Evolutionary conservation across 495 filamentous ascomycete genomes (phyloP).

Genomic region (Annulohypoxylon moriforme): DNA sequence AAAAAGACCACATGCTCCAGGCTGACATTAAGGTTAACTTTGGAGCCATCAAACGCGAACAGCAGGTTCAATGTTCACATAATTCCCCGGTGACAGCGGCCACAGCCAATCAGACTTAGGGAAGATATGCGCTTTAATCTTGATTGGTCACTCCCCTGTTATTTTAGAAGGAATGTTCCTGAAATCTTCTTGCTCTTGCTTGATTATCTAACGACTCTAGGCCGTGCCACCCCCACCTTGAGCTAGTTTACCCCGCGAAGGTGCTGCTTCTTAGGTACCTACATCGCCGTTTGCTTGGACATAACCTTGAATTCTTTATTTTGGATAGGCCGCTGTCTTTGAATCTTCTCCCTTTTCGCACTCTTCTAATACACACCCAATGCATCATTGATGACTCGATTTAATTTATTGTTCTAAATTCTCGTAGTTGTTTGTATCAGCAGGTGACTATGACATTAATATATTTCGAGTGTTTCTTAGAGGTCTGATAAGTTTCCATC

Average conservation of each 20-base stretch:
- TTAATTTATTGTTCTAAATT: neutral
- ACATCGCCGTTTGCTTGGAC: neutral
- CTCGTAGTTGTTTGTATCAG: neutral
- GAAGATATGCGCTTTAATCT: neutral
- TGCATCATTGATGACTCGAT: neutral
- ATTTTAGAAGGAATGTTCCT: neutral
- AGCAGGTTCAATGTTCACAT: constrained; percentile 2
- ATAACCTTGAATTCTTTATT: neutral
- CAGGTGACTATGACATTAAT: neutral
- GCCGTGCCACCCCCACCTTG: neutral
- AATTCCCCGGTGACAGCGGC: neutral
- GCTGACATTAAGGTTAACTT: constrained; percentile 4
- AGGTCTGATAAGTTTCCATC: neutral
- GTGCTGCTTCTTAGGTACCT: neutral
- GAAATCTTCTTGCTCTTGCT: neutral
- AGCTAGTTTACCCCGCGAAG: constrained; percentile 4
- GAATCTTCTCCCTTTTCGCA: neutral
- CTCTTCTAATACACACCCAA: neutral
- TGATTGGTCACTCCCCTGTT: neutral
- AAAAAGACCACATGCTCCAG: neutral
- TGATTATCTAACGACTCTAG: neutral
- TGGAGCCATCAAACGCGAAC: neutral
- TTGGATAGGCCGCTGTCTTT: neutral
- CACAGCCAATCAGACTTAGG: neutral
- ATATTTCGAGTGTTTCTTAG: neutral